Evolutionary conservation across 176 grass and related monocot genomes (phyloP).

Genomic region (Oryza meridionalis): DNA sequence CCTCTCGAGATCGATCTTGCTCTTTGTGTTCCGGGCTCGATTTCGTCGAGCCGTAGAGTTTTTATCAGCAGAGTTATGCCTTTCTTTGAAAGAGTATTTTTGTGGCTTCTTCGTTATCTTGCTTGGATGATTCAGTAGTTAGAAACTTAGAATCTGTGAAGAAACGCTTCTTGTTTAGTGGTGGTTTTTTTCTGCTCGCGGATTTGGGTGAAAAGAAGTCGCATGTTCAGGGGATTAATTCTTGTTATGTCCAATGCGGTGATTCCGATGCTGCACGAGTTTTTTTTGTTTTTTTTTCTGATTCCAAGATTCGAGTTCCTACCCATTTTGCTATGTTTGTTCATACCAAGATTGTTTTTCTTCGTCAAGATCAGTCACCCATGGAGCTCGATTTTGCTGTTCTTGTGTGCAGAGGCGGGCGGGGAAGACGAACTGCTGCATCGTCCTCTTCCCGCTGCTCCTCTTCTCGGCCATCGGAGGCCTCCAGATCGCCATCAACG

Average conservation of each 20-base stretch:
- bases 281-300: not conserved
- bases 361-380: not conserved
- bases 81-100: not conserved
- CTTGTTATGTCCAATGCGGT: not conserved
- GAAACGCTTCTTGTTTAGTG: not conserved
- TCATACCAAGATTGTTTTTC: not conserved
- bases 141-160: not conserved
- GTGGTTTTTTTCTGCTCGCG: not conserved
- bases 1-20: not conserved
- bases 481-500: conserved; percentile 34
- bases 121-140: not conserved
- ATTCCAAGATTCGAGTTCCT: not conserved
- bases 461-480: conserved; percentile 40
- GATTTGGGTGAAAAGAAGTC: not conserved
- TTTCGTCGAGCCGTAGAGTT: not conserved
- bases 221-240: not conserved
- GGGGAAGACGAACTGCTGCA: conserved; percentile 60
- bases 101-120: not conserved
- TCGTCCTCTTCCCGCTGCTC: conserved; percentile 58
- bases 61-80: not conserved
- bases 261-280: not conserved
- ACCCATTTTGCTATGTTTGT: not conserved
- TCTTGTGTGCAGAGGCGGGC: conserved; percentile 47
- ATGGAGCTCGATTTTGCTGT: not conserved
- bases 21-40: not conserved